Percentiles rank a stretch among this genome's conserved stretches.
Conservation (phyloP, 2,329 filamentous ascomycete genomes). For the Aspergillus hortae region DNA sequence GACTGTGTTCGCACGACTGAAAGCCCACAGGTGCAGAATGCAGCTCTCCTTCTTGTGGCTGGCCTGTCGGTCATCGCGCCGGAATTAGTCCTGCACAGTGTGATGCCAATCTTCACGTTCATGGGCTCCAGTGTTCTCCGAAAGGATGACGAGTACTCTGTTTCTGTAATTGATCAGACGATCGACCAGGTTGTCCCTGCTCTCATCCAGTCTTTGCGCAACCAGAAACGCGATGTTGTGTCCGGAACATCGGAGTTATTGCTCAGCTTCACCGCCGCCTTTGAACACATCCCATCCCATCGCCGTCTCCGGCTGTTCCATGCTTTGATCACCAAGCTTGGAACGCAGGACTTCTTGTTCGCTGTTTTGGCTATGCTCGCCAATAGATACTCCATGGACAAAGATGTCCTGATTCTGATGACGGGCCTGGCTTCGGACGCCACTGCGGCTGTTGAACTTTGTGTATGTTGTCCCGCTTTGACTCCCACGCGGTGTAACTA, state of each 20-base stretch:
- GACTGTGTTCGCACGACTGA: slow-evolving; percentile 90
- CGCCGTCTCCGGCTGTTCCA: slow-evolving; percentile 78
- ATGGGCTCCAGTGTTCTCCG: slow-evolving; percentile 89
- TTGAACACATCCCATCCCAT: slow-evolving; percentile 90
- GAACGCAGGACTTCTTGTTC: slow-evolving; percentile 81
- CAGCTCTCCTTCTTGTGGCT: slow-evolving; percentile 81
- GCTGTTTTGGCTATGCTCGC: slow-evolving; percentile 84
- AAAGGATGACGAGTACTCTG: slow-evolving; percentile 94
- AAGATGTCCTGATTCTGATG: slow-evolving; percentile 70
- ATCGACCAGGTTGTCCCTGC: slow-evolving; percentile 93
- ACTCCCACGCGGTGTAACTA: slow-evolving; percentile 4
- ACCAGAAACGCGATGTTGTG: slow-evolving; percentile 71
- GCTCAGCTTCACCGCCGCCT: slow-evolving; percentile 93
- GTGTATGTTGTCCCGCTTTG: slow-evolving; percentile 24
- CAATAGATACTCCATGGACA: slow-evolving; percentile 80
- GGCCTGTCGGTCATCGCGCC: slow-evolving; percentile 82
- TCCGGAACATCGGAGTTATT: slow-evolving; percentile 83
- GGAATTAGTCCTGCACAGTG: slow-evolving; percentile 87
- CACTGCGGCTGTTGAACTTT: slow-evolving; percentile 68
- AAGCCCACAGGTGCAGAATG: slow-evolving; percentile 90
- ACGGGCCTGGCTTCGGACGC: slow-evolving; percentile 71
- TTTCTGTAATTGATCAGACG: slow-evolving; percentile 90
- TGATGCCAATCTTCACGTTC: slow-evolving; percentile 99
- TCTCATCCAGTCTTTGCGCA: slow-evolving; percentile 77
- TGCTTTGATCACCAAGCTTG: slow-evolving; percentile 79